phyloP scores from a whole-genome alignment of 148 eudicot species.

The Rhododendron kiyosumense region DNA sequence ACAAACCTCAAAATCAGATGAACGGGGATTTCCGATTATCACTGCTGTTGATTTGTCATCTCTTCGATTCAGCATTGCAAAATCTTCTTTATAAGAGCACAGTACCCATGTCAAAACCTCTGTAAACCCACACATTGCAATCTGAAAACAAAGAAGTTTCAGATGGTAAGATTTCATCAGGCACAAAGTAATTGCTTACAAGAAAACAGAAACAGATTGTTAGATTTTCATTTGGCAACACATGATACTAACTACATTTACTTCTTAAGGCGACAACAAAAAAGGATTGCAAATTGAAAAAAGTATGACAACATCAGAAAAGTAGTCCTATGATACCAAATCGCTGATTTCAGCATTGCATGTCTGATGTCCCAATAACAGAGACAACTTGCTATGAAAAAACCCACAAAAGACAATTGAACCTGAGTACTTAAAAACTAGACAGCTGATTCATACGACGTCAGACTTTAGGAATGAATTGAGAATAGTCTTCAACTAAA shows the following conservation, averaged over 20 bases:
- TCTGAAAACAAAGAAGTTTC: slow-evolving; percentile 27
- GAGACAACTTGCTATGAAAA: not conserved
- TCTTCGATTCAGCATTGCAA: slow-evolving; percentile 64
- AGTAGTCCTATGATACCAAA: not conserved
- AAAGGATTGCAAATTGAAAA: not conserved
- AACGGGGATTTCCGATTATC: slow-evolving; percentile 79
- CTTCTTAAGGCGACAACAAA: not conserved
- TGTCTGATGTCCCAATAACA: not conserved
- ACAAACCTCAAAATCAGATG: slow-evolving; percentile 96
- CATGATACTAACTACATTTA: not conserved
- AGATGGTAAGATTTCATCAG: not conserved
- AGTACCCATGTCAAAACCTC: slow-evolving; percentile 86
- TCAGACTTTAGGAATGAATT: not conserved
- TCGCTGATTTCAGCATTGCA: not conserved
- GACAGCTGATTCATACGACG: not conserved
- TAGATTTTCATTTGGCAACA: not conserved
- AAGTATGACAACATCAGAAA: not conserved
- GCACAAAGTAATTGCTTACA: not conserved
- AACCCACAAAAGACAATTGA: not conserved
- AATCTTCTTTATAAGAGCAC: slow-evolving; percentile 81
- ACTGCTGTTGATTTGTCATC: slow-evolving; percentile 80
- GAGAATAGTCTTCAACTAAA: not conserved
- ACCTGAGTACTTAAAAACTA: not conserved
- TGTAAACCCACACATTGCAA: slow-evolving; percentile 85
- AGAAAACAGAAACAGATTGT: not conserved